phyloP scores from a whole-genome alignment of 306 rosid genomes.

The Gillenia trifoliata region DNA sequence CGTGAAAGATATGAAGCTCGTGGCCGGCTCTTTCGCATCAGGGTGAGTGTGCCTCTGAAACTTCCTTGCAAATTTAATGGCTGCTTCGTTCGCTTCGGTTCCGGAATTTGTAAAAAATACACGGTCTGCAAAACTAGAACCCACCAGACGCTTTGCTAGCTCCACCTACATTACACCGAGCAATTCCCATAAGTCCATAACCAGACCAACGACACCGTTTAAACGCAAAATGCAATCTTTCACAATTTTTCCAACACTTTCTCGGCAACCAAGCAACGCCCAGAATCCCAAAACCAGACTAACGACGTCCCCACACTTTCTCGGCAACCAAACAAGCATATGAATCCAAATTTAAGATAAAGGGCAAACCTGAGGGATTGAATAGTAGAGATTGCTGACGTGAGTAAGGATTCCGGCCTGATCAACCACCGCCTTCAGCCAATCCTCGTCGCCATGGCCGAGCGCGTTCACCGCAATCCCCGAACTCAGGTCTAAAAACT shows the following conservation, averaged over 20 bases:
- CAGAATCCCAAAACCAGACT: neutral
- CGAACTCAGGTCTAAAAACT: slow-evolving; percentile 64
- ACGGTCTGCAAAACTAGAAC: slow-evolving; percentile 77
- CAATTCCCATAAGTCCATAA: slow-evolving; percentile 3
- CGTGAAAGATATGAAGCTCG: slow-evolving; percentile 70
- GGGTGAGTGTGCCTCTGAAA: slow-evolving; percentile 56
- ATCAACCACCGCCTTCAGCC: slow-evolving; percentile 64
- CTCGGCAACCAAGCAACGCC: slow-evolving; percentile 7
- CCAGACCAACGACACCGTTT: neutral
- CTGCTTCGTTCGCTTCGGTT: slow-evolving; percentile 95
- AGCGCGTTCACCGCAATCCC: slow-evolving; percentile 90
- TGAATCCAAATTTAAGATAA: neutral
- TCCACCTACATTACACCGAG: slow-evolving; percentile 54
- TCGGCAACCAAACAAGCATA: neutral
- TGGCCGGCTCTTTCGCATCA: slow-evolving; percentile 47
- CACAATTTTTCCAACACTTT: neutral
- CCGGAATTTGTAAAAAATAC: slow-evolving; percentile 86
- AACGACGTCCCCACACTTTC: neutral
- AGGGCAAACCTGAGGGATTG: slow-evolving; percentile 70
- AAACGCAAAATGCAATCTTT: neutral
- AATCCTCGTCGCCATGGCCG: slow-evolving; percentile 76
- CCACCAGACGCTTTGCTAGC: slow-evolving; percentile 73
- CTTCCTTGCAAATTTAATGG: slow-evolving; percentile 86
- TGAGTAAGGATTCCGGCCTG: slow-evolving; percentile 71
- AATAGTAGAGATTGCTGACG: slow-evolving; percentile 70